phyloP scores from a whole-genome alignment of 345 rosid genomes.

The Pistacia atlantica region DNA sequence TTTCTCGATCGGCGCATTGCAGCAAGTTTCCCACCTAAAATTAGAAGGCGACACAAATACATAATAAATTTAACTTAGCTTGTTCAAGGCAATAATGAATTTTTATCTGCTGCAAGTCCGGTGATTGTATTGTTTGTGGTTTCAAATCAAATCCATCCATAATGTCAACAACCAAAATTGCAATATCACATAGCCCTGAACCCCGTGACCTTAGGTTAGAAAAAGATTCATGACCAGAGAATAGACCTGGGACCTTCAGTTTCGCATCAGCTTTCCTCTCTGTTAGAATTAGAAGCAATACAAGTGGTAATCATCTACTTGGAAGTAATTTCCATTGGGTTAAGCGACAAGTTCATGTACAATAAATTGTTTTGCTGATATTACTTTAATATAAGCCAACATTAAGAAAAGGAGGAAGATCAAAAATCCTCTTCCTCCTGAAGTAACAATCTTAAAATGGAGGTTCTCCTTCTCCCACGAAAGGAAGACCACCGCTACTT shows the following conservation, averaged over 20 bases:
- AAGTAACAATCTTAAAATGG: neutral
- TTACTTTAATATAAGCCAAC: neutral
- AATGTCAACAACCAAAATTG: slow-evolving; percentile 96
- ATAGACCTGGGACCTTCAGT: slow-evolving; percentile 88
- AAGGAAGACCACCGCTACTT: neutral
- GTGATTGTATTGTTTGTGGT: slow-evolving; percentile 92
- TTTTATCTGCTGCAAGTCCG: slow-evolving; percentile 85
- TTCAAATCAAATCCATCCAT: slow-evolving; percentile 75
- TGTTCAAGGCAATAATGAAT: slow-evolving; percentile 91
- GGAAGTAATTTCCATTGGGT: too few species aligned
- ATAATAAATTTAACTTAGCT: slow-evolving; percentile 49
- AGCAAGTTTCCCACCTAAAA: slow-evolving; percentile 80
- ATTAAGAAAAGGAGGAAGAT: neutral
- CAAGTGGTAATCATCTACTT: too few species aligned
- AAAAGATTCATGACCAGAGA: slow-evolving; percentile 95
- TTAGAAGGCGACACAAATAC: neutral
- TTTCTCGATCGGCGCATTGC: slow-evolving; percentile 72
- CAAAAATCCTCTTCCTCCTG: slow-evolving; percentile 3
- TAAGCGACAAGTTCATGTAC: too few species aligned
- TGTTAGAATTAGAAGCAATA: too few species aligned
- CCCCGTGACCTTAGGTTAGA: slow-evolving; percentile 93
- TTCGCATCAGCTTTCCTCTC: slow-evolving; percentile 47
- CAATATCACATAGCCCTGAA: slow-evolving; percentile 95
- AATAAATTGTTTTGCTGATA: neutral
- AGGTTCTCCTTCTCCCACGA: neutral